phyloP scores from a whole-genome alignment of 2,329 filamentous ascomycete genomes.

The Ilyonectria destructans region DNA sequence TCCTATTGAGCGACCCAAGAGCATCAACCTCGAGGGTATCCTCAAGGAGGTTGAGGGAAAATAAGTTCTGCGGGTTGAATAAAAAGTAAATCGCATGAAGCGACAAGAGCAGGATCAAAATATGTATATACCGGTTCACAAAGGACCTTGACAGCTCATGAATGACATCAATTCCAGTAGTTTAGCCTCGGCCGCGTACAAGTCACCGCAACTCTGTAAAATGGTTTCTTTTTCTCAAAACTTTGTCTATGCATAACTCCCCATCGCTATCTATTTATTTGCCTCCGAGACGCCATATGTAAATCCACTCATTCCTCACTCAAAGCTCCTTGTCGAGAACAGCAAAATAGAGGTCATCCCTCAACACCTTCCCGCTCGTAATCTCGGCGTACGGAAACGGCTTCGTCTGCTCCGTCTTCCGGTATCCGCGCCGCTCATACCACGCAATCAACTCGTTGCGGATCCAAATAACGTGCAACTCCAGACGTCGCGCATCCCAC shows the following conservation, averaged over 20 bases:
- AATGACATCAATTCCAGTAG: slow-evolving; percentile 36
- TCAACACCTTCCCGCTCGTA: slow-evolving; percentile 55
- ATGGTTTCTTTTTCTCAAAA: not conserved
- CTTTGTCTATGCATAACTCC: not conserved
- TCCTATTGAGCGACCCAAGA: slow-evolving; percentile 98
- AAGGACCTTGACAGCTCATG: slow-evolving; percentile 38
- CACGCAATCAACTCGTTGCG: slow-evolving; percentile 63
- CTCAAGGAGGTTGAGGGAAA: slow-evolving; percentile 75
- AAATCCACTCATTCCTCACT: not conserved
- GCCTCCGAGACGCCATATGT: not conserved
- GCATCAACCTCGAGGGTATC: slow-evolving; percentile 91
- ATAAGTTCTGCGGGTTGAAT: slow-evolving; percentile 46
- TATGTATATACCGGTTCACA: slow-evolving; percentile 43
- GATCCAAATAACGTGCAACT: slow-evolving; percentile 63
- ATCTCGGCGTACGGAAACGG: slow-evolving; percentile 61
- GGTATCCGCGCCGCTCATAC: slow-evolving; percentile 63
- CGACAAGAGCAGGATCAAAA: slow-evolving; percentile 35
- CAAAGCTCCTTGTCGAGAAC: slow-evolving; percentile 59
- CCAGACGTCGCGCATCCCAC: slow-evolving; percentile 56
- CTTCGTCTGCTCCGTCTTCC: slow-evolving; percentile 55
- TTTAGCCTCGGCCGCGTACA: not conserved
- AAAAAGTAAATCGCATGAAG: slow-evolving; percentile 27
- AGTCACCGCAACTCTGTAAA: not conserved
- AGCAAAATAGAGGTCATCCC: slow-evolving; percentile 62
- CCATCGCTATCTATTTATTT: not conserved